Percentiles rank a stretch among this genome's conserved stretches.
Conservation (phyloP, 2,329 filamentous ascomycete genomes). For the Aspergillus sclerotialis region DNA sequence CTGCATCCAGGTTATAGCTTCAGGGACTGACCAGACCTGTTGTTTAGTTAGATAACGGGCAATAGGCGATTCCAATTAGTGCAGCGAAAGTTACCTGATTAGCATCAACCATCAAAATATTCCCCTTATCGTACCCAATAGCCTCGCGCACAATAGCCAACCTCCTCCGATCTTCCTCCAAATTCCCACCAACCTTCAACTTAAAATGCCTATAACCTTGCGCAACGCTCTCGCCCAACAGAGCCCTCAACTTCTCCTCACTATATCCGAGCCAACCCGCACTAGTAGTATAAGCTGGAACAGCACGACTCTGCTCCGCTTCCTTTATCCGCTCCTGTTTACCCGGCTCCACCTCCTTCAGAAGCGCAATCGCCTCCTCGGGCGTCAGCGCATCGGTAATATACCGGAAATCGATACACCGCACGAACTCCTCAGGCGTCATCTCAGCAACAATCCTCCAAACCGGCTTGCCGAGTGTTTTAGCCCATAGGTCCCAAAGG, state of each 20-base stretch:
- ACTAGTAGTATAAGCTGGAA: constrained; percentile 84
- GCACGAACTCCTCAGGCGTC: constrained; percentile 77
- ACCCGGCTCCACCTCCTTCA: constrained; percentile 57
- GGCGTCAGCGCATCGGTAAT: constrained; percentile 90
- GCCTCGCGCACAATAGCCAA: constrained; percentile 69
- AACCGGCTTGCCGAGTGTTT: constrained; percentile 75
- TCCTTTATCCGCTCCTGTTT: constrained; percentile 68
- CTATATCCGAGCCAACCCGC: constrained; percentile 90
- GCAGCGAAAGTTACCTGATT: constrained; percentile 57
- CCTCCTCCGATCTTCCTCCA: constrained; percentile 65
- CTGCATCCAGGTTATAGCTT: constrained; percentile 82
- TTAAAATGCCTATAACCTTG: constrained; percentile 84
- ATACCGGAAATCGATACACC: constrained; percentile 89
- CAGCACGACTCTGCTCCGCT: constrained; percentile 65
- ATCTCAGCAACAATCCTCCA: constrained; percentile 89
- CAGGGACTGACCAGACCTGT: constrained; percentile 75
- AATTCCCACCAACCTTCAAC: constrained; percentile 72
- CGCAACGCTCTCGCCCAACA: constrained; percentile 66
- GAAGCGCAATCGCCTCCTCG: constrained; percentile 67
- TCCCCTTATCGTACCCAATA: constrained; percentile 74
- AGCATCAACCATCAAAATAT: constrained; percentile 85
- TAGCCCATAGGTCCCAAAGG: constrained; percentile 94
- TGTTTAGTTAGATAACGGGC: neutral
- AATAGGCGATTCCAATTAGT: neutral
- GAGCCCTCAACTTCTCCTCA: constrained; percentile 73